These are phyloP conservation scores for Epichloe hybrida DNA, from an alignment of 2,329 filamentous ascomycete genomes.

Conservation along the genomic window DNA sequence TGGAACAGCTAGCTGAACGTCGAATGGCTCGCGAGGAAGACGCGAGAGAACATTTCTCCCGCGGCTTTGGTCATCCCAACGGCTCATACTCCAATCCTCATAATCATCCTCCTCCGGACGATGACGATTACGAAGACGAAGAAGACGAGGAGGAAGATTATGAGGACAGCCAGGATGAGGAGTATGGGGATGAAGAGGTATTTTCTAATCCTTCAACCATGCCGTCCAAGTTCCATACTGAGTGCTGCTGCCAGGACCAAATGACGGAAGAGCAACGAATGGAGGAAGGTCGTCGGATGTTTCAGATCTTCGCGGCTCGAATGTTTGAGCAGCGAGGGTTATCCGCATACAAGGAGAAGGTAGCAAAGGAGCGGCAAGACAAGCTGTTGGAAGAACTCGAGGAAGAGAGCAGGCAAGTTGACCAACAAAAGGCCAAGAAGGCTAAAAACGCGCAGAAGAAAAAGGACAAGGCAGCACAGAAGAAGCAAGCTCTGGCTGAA, in stretches of 20 bases:
- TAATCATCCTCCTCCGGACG: conserved; percentile 63
- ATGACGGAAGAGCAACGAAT: conserved; percentile 98
- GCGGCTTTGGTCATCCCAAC: conserved; percentile 46
- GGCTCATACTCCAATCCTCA: conserved; percentile 47
- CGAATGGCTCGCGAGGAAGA: conserved; percentile 96
- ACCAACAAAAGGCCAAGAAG: conserved; percentile 80
- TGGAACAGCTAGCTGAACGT: conserved; percentile 96
- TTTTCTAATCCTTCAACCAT: conserved; percentile 29
- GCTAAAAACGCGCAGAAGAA: conserved; percentile 88
- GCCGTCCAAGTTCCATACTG: conserved; percentile 27
- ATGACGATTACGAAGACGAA: conserved; percentile 61
- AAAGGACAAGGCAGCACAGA: conserved; percentile 83
- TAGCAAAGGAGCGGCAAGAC: conserved; percentile 80
- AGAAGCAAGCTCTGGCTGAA: conserved; percentile 81
- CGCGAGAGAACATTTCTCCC: conserved; percentile 48
- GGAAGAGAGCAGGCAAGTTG: conserved; percentile 65
- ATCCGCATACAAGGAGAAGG: conserved; percentile 95
- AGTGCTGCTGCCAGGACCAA: conserved; percentile 55
- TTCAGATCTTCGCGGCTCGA: conserved; percentile 95
- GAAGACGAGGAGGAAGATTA: conserved; percentile 49
- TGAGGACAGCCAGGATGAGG: conserved; percentile 48
- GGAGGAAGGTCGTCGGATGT: conserved; percentile 97
- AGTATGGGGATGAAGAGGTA: conserved; percentile 72
- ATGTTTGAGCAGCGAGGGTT: conserved; percentile 99
- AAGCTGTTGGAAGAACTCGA: conserved; percentile 84